A percentile compares a stretch with the other conserved stretches of the same genome.
phyloP scores from a whole-genome alignment of 2,329 filamentous ascomycete genomes.

The Scedosporium boydii region DNA sequence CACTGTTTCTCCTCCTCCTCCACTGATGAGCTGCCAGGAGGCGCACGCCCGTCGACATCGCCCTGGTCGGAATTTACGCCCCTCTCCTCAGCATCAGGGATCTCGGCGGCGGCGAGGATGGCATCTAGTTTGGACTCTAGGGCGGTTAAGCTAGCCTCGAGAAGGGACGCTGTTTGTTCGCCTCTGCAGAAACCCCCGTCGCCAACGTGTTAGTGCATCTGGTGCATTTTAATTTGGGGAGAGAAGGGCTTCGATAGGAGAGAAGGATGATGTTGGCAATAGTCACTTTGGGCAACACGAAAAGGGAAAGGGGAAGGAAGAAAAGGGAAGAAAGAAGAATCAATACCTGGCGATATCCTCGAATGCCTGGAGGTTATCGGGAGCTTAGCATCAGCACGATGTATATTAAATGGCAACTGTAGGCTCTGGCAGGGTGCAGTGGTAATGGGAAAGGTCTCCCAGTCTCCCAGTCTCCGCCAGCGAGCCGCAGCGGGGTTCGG shows the following conservation, averaged over 20 bases:
- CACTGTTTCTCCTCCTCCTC: too few species aligned
- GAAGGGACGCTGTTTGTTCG: slow-evolving; percentile 41
- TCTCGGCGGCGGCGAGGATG: slow-evolving; percentile 39
- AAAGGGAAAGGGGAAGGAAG: not conserved
- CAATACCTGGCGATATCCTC: not conserved
- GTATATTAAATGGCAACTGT: too few species aligned
- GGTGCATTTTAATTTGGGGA: not conserved
- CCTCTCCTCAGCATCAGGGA: slow-evolving; percentile 1
- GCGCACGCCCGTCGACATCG: not conserved
- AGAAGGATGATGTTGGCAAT: not conserved
- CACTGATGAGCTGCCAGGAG: not conserved
- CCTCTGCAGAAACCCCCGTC: slow-evolving; percentile 27
- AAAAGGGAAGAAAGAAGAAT: not conserved
- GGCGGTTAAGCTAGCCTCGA: slow-evolving; percentile 41
- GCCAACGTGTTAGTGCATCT: not conserved
- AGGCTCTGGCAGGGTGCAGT: too few species aligned
- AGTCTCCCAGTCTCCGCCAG: too few species aligned
- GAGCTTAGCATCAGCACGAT: too few species aligned
- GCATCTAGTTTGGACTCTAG: slow-evolving; percentile 47
- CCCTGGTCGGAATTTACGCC: not conserved
- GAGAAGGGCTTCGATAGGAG: too few species aligned
- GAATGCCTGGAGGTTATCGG: not conserved
- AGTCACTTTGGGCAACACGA: not conserved
- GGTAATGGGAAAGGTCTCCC: too few species aligned
- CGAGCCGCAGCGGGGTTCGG: too few species aligned